A percentile compares a stretch with the other conserved stretches of the same genome.
Conservation (phyloP, 345 rosid genomes). For the Eucalyptus shirleyi region DNA sequence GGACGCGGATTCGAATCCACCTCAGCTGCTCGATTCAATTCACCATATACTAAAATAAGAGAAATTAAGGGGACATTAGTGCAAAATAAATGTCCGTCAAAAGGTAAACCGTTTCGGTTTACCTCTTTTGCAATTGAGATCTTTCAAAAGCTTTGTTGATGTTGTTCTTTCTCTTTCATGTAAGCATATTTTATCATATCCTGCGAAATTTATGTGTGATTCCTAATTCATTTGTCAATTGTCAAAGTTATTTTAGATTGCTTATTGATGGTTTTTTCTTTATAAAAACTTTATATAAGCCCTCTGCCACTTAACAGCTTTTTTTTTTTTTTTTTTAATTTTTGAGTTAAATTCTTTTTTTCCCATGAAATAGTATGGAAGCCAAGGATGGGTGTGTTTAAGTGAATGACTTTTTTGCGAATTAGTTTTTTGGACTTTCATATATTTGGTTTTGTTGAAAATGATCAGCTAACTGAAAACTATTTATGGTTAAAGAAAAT, state of each 20-base stretch:
- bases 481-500: too few species aligned
- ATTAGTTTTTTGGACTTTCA: too few species aligned
- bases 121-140: not conserved
- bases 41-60: not conserved
- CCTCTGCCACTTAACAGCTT: not conserved
- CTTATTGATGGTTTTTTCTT: accelerated
- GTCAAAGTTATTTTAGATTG: not conserved
- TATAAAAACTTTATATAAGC: not conserved
- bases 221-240: not conserved
- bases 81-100: not conserved
- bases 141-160: accelerated
- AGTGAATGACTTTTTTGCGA: not conserved
- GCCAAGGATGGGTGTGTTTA: not conserved
- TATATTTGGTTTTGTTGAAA: not conserved
- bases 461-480: accelerated
- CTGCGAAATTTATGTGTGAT: not conserved
- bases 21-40: not conserved
- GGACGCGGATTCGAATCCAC: not conserved
- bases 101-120: too few species aligned
- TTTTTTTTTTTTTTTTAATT: not conserved
- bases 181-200: not conserved
- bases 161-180: not conserved
- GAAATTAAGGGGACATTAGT: not conserved
- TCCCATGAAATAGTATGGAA: accelerated
- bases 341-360: not conserved